Evolutionary conservation across 768 basidiomycete genomes (phyloP).

Genomic region (Suillus variegatus): DNA sequence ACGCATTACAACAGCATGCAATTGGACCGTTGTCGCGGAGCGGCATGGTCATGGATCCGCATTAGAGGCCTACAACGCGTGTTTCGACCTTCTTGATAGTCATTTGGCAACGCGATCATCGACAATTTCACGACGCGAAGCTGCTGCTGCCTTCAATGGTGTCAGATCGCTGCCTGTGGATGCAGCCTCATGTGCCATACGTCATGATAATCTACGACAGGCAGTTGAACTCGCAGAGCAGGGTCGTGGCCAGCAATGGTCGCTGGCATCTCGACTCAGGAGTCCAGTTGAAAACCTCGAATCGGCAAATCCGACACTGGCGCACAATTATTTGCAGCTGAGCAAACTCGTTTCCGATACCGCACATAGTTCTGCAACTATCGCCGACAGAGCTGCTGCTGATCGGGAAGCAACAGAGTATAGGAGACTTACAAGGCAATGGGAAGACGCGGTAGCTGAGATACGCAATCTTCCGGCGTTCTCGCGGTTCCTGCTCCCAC

Average conservation of each 20-base stretch:
- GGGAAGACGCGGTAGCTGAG: neutral
- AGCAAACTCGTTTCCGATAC: neutral
- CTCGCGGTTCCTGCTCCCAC: too few species aligned
- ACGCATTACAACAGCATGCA: too few species aligned
- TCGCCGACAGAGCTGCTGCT: neutral
- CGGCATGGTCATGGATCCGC: too few species aligned
- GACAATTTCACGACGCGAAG: neutral
- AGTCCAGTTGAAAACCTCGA: conserved; percentile 25
- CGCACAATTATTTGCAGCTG: neutral
- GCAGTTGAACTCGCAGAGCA: conserved; percentile 30
- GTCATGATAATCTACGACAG: neutral
- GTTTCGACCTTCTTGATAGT: too few species aligned
- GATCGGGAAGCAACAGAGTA: neutral
- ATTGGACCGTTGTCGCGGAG: too few species aligned
- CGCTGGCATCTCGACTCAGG: conserved; percentile 24
- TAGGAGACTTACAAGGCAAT: neutral
- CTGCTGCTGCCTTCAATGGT: too few species aligned
- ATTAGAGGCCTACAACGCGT: too few species aligned
- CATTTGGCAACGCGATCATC: too few species aligned
- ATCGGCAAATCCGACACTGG: neutral
- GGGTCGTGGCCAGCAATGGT: conserved; percentile 24
- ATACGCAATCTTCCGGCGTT: too few species aligned
- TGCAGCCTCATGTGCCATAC: conserved; percentile 18
- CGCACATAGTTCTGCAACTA: conserved; percentile 8
- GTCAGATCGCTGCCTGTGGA: too few species aligned